phyloP scores from a whole-genome alignment of 2,329 filamentous ascomycete species.

The Cordyceps cicadae region DNA sequence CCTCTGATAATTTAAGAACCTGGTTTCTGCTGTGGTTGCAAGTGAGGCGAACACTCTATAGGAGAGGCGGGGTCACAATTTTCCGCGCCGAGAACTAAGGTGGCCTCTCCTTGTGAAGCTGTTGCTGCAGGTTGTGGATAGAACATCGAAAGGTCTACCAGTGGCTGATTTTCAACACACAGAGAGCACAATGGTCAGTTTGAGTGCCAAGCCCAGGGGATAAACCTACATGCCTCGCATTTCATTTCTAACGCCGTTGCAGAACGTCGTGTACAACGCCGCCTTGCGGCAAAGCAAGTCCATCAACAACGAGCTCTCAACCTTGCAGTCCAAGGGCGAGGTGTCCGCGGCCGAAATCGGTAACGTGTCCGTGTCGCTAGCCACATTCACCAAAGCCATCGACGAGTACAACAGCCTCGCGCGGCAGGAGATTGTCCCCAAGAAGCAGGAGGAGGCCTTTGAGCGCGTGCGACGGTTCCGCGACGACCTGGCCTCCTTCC shows the following conservation, averaged over 20 bases:
- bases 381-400: conserved; percentile 76
- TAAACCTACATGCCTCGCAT: not conserved
- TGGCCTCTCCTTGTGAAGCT: conserved; percentile 9
- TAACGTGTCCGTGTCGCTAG: conserved; percentile 69
- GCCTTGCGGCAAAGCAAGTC: conserved; percentile 77
- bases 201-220: no score
- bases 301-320: conserved; percentile 67
- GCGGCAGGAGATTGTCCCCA: conserved; percentile 78
- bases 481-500: conserved; percentile 70
- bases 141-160: not conserved
- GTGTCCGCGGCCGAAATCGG: conserved; percentile 50
- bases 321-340: conserved; percentile 56
- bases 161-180: not conserved
- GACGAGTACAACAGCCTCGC: conserved; percentile 85
- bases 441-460: conserved; percentile 84
- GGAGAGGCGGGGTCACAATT: conserved; percentile 7
- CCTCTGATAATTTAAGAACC: not conserved
- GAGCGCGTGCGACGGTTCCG: conserved; percentile 83
- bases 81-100: conserved; percentile 9
- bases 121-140: not conserved
- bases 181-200: not conserved
- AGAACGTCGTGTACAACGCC: conserved; percentile 82
- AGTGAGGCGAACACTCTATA: not conserved
- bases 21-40: not conserved
- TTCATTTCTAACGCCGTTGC: not conserved